These are phyloP conservation scores for Bisporella sp. DNA, from an alignment of 2,329 filamentous ascomycete species.

Conservation along the genomic window DNA sequence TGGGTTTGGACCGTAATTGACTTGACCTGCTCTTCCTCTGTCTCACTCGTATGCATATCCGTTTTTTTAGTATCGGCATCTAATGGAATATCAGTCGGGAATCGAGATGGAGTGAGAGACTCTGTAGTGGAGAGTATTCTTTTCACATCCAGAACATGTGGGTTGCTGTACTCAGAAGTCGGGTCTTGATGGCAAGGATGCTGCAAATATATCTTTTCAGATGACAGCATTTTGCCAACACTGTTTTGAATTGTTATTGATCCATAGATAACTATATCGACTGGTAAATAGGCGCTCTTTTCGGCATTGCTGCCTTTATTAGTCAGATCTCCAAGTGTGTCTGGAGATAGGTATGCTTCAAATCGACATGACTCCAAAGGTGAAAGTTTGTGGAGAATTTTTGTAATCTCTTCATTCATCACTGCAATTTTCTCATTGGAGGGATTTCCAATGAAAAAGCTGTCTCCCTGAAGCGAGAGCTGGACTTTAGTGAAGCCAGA, in stretches of 20 bases:
- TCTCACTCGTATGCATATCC: too few relatives aligned
- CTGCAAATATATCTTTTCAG: constrained; percentile 30
- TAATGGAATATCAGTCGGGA: too few relatives aligned
- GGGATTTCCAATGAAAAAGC: neutral
- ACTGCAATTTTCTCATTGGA: constrained; percentile 1
- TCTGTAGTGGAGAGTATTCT: too few relatives aligned
- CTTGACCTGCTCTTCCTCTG: too few relatives aligned
- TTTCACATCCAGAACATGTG: constrained; percentile 24
- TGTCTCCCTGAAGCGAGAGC: too few relatives aligned
- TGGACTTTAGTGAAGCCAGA: too few relatives aligned
- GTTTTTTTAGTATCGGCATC: too few relatives aligned
- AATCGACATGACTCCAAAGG: too few relatives aligned
- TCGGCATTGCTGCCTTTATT: neutral
- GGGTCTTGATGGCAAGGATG: constrained; percentile 21
- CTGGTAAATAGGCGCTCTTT: constrained; percentile 6
- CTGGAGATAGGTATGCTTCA: neutral
- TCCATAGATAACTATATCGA: constrained; percentile 34
- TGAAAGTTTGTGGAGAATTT: neutral
- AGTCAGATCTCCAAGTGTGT: neutral
- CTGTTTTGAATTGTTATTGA: constrained; percentile 9
- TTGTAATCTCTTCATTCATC: constrained; percentile 4
- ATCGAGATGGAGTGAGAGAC: too few relatives aligned
- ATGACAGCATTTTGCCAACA: constrained; percentile 26
- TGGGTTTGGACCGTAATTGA: too few relatives aligned
- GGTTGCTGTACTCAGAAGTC: constrained; percentile 24